These are phyloP conservation scores for Colletotrichum incanum DNA, from an alignment of 2,329 filamentous ascomycete species.

Conservation along the genomic window DNA sequence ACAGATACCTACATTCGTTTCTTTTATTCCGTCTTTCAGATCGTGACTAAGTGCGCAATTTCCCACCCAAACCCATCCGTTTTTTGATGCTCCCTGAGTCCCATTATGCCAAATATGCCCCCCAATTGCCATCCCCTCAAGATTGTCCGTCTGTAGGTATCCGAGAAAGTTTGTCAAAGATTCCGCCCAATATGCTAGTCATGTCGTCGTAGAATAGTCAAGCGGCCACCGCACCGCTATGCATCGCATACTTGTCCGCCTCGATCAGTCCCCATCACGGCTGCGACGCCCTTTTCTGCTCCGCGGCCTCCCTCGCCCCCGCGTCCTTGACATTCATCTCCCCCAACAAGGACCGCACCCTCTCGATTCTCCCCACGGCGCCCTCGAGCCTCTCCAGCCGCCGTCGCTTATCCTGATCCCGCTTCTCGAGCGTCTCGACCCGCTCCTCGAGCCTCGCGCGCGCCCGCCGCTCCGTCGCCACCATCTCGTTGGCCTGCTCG, in stretches of 20 bases:
- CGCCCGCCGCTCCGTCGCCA: constrained; percentile 81
- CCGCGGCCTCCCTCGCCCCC: constrained; percentile 8
- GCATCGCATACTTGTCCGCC: constrained; percentile 18
- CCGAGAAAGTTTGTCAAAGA: constrained; percentile 10
- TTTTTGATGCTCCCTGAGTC: background rate
- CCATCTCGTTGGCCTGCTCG: constrained; percentile 90
- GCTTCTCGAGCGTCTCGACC: constrained; percentile 76
- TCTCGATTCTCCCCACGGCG: constrained; percentile 79
- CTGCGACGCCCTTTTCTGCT: constrained; percentile 21
- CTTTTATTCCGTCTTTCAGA: background rate
- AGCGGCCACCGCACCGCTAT: constrained; percentile 11
- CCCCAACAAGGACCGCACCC: constrained; percentile 74
- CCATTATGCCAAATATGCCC: constrained; percentile 6
- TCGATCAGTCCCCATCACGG: background rate
- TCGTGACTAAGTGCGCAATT: background rate
- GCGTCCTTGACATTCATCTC: constrained; percentile 45
- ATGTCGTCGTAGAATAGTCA: constrained; percentile 30
- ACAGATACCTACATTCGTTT: background rate
- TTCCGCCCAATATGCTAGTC: constrained; percentile 28
- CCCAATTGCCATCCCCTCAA: background rate
- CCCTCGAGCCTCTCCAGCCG: constrained; percentile 80
- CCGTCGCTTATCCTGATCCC: constrained; percentile 79
- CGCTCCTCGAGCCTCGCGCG: constrained; percentile 80
- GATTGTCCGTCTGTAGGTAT: constrained; percentile 17
- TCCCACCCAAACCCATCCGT: background rate